phyloP scores from a whole-genome alignment of 2,329 filamentous ascomycete species.

The Pseudogymnoascus sp. region DNA sequence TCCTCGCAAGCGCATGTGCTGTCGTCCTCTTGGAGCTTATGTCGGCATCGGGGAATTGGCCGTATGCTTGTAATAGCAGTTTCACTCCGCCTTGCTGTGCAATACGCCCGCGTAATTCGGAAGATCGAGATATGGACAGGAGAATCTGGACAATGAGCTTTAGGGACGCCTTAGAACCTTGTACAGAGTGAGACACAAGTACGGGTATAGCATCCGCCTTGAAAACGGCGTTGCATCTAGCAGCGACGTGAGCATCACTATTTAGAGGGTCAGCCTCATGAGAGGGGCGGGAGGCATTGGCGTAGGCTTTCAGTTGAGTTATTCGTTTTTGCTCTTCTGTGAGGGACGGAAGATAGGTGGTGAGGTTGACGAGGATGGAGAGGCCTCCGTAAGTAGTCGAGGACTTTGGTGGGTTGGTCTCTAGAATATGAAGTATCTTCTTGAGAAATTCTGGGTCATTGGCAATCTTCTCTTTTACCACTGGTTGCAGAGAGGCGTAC shows the following conservation, averaged over 20 bases:
- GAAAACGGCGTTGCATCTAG: constrained; percentile 70
- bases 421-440: constrained; percentile 57
- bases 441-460: constrained; percentile 61
- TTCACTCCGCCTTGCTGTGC: constrained; percentile 92
- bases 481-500: constrained; percentile 79
- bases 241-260: constrained; percentile 65
- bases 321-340: constrained; percentile 91
- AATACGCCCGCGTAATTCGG: constrained; percentile 65
- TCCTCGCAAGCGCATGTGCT: constrained; percentile 73
- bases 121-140: constrained; percentile 66
- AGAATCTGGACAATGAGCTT: constrained; percentile 69
- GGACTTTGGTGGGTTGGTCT: constrained; percentile 51
- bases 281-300: constrained; percentile 69
- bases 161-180: constrained; percentile 61
- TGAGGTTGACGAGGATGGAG: constrained; percentile 79
- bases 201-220: constrained; percentile 70
- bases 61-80: constrained; percentile 65
- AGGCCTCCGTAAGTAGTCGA: constrained; percentile 76
- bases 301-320: constrained; percentile 86
- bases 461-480: constrained; percentile 73
- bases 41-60: constrained; percentile 48
- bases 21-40: constrained; percentile 46
- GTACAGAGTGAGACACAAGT: constrained; percentile 67
- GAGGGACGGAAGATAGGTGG: constrained; percentile 65
- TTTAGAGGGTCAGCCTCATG: constrained; percentile 58